These are phyloP conservation scores for Ilyonectria mors-panacis DNA, from an alignment of 2,329 filamentous ascomycete species.

Conservation along the genomic window DNA sequence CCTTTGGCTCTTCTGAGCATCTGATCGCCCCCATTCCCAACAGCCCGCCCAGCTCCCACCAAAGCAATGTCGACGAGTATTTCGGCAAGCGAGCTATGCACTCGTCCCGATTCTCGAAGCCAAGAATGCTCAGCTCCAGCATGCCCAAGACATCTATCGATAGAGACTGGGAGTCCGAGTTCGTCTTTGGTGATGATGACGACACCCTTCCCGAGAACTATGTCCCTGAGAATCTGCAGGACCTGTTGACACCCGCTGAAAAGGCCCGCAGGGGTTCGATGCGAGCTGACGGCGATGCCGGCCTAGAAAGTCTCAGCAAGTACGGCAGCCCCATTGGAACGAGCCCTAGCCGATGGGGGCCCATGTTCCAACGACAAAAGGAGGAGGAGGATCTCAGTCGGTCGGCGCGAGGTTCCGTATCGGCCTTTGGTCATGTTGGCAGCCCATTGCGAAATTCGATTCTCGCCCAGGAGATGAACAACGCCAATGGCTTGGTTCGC, in stretches of 20 bases:
- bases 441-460: conserved; percentile 76
- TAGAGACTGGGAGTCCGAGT: conserved; percentile 76
- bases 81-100: conserved; percentile 81
- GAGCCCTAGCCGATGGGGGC: conserved; percentile 74
- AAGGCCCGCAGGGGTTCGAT: conserved; percentile 76
- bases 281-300: conserved; percentile 67
- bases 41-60: conserved; percentile 66
- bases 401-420: conserved; percentile 57
- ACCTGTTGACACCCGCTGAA: conserved; percentile 77
- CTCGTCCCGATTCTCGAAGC: conserved; percentile 76
- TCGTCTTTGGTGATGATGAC: conserved; percentile 87
- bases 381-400: conserved; percentile 68
- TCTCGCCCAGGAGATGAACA: conserved; percentile 68
- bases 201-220: conserved; percentile 66
- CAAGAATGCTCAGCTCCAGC: conserved; percentile 79
- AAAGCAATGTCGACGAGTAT: conserved; percentile 71
- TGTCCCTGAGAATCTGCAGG: conserved; percentile 80
- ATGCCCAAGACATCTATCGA: conserved; percentile 75
- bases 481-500: conserved; percentile 57
- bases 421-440: conserved; percentile 77
- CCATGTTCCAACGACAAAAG: conserved; percentile 72
- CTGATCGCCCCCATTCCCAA: conserved; percentile 65
- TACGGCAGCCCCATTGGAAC: conserved; percentile 73
- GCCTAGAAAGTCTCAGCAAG: conserved; percentile 65
- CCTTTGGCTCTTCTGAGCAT: conserved; percentile 77